These are phyloP conservation scores for Salvia splendens DNA, from an alignment of 257 asterid genomes.

Conservation along the genomic window DNA sequence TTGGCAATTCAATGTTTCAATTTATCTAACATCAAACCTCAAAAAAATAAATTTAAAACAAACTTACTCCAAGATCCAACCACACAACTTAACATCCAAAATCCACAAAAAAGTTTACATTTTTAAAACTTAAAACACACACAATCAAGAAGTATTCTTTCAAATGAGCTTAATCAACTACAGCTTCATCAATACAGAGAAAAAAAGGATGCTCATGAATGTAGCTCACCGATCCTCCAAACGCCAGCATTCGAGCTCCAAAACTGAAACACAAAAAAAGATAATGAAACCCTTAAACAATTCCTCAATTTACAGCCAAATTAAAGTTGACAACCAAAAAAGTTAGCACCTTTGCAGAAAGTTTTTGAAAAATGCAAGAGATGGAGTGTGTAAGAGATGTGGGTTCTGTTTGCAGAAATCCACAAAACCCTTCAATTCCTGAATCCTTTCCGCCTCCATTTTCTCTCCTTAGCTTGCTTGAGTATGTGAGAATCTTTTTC, in stretches of 20 bases:
- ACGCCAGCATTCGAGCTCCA: no score
- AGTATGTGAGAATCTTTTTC: no score
- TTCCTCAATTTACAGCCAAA: no score
- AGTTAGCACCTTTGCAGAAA: no score
- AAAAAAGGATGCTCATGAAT: no score
- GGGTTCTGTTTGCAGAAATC: slow-evolving; percentile 25
- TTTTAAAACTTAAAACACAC: background rate
- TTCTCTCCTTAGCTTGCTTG: background rate
- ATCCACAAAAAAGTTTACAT: background rate
- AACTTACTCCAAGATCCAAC: background rate
- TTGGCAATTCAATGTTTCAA: no score
- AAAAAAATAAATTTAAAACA: background rate
- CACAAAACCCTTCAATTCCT: no score
- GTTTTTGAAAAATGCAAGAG: no score
- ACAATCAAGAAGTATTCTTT: background rate
- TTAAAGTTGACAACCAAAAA: no score
- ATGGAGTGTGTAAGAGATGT: slow-evolving; percentile 33
- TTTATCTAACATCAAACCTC: slow-evolving; percentile 5
- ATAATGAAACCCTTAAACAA: no score
- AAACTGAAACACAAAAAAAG: no score
- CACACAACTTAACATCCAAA: background rate
- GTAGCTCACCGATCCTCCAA: slow-evolving; percentile 13
- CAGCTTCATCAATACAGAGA: background rate
- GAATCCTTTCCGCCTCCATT: no score
- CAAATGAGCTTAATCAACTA: background rate